phyloP scores from a whole-genome alignment of 495 filamentous ascomycete species.

The Trichocladium uniseriatum region DNA sequence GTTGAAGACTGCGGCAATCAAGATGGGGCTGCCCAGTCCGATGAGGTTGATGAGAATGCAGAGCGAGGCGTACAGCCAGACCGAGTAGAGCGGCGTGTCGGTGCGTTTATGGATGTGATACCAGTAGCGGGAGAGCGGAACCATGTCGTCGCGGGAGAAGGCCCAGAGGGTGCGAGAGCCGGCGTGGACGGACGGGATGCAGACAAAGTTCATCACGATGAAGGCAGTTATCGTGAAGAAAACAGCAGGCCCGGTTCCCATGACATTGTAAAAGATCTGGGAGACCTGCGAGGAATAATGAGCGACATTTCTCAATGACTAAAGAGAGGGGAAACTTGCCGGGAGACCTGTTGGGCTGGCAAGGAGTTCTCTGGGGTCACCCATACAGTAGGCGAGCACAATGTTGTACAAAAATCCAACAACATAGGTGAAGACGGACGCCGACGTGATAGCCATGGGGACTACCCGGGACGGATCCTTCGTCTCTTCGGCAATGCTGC shows the following conservation, averaged over 20 bases:
- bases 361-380: conserved; percentile 38
- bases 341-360: conserved; percentile 40
- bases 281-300: conserved; percentile 22
- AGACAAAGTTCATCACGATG: conserved; percentile 46
- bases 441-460: conserved; percentile 48
- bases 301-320: too few species aligned
- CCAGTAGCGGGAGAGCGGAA: conserved; percentile 45
- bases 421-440: conserved; percentile 49
- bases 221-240: conserved; percentile 48
- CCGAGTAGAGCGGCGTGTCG: conserved; percentile 47
- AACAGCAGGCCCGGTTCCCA: conserved; percentile 46
- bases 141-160: conserved; percentile 46
- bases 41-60: conserved; percentile 54
- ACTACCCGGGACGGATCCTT: conserved; percentile 46
- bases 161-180: conserved; percentile 51
- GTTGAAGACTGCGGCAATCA: conserved; percentile 51
- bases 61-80: conserved; percentile 46
- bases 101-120: conserved; percentile 39
- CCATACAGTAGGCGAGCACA: conserved; percentile 50
- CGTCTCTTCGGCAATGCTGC: conserved; percentile 51
- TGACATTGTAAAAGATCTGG: conserved; percentile 51
- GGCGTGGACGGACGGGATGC: conserved; percentile 50
- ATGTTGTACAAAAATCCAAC: conserved; percentile 51
- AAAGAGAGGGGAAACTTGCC: too few species aligned
- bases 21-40: conserved; percentile 47